Conservation (phyloP, 352 stramenopile genomes). For the Saprolegnia diclina region DNA sequence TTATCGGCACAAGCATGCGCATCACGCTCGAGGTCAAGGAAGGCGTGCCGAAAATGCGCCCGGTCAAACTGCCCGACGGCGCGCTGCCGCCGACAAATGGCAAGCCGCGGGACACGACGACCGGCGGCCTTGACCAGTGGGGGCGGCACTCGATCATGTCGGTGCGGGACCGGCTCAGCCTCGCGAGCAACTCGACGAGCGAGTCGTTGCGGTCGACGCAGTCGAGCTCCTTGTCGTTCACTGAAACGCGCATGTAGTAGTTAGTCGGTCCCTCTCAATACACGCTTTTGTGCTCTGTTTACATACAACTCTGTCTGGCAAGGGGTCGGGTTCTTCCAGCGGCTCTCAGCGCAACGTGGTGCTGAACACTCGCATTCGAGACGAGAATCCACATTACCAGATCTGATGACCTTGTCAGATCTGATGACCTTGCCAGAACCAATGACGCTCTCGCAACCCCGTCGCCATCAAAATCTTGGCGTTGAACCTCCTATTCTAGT, state of each 20-base stretch:
- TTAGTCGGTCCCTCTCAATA: neutral
- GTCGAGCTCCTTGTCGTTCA: slow-evolving; percentile 13
- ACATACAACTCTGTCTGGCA: too few relatives aligned
- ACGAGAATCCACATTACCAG: too few relatives aligned
- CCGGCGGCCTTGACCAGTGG: slow-evolving; percentile 14
- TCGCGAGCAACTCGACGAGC: slow-evolving; percentile 19
- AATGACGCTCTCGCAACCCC: too few relatives aligned
- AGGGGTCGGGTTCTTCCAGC: too few relatives aligned
- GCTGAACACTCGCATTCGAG: too few relatives aligned
- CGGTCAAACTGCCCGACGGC: neutral
- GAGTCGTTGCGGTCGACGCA: slow-evolving; percentile 11
- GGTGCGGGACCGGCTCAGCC: slow-evolving; percentile 18
- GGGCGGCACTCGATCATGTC: slow-evolving; percentile 26
- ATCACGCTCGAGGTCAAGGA: slow-evolving; percentile 52
- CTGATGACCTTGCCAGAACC: too few relatives aligned
- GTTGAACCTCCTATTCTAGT: too few relatives aligned
- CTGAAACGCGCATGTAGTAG: slow-evolving; percentile 3
- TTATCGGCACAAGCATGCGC: slow-evolving; percentile 86
- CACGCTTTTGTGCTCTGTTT: neutral
- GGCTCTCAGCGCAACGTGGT: too few relatives aligned
- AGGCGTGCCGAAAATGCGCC: slow-evolving; percentile 20
- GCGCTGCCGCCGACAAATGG: neutral
- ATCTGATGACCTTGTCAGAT: too few relatives aligned
- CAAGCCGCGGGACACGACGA: slow-evolving; percentile 14
- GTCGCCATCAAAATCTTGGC: too few relatives aligned